These are phyloP conservation scores for Cercospora zeae-maydis DNA, from an alignment of 2,329 filamentous ascomycete genomes.

Conservation along the genomic window DNA sequence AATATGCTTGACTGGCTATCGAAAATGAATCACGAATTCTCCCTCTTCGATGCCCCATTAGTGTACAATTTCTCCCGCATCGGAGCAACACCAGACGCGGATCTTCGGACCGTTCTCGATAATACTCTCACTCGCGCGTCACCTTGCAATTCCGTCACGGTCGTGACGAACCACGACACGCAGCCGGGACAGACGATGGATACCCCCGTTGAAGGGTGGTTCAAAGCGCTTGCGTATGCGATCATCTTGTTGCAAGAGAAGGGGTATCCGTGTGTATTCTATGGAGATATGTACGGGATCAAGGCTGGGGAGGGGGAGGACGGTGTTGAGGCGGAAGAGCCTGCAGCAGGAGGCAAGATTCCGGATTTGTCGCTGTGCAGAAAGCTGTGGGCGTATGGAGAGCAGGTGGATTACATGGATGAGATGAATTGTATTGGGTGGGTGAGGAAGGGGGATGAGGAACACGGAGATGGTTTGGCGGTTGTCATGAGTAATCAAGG, in stretches of 20 bases:
- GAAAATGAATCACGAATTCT: slow-evolving; percentile 53
- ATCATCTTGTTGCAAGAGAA: slow-evolving; percentile 63
- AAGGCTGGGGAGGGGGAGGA: slow-evolving; percentile 61
- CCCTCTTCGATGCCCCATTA: slow-evolving; percentile 65
- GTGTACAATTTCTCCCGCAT: slow-evolving; percentile 60
- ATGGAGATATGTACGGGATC: slow-evolving; percentile 55
- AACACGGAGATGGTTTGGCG: slow-evolving; percentile 51
- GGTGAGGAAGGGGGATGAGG: slow-evolving; percentile 51
- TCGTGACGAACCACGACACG: slow-evolving; percentile 64
- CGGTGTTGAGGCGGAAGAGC: slow-evolving; percentile 48
- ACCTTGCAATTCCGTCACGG: slow-evolving; percentile 18
- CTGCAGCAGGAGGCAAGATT: slow-evolving; percentile 40
- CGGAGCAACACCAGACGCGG: slow-evolving; percentile 52
- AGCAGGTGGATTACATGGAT: slow-evolving; percentile 62
- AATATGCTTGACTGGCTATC: slow-evolving; percentile 53
- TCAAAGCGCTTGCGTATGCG: slow-evolving; percentile 68
- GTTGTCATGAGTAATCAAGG: slow-evolving; percentile 42
- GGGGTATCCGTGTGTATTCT: slow-evolving; percentile 65
- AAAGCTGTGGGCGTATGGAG: slow-evolving; percentile 63
- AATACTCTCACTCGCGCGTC: slow-evolving; percentile 21
- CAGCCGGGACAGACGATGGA: slow-evolving; percentile 60
- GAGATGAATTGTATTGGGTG: slow-evolving; percentile 59
- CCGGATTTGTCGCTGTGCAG: slow-evolving; percentile 58
- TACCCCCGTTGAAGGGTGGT: slow-evolving; percentile 61
- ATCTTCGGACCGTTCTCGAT: slow-evolving; percentile 49